A percentile compares a stretch with the other conserved stretches of the same genome.
Evolutionary conservation across 1,139 yeast species (phyloP).

Genomic region (Petasospora rhodanensis): DNA sequence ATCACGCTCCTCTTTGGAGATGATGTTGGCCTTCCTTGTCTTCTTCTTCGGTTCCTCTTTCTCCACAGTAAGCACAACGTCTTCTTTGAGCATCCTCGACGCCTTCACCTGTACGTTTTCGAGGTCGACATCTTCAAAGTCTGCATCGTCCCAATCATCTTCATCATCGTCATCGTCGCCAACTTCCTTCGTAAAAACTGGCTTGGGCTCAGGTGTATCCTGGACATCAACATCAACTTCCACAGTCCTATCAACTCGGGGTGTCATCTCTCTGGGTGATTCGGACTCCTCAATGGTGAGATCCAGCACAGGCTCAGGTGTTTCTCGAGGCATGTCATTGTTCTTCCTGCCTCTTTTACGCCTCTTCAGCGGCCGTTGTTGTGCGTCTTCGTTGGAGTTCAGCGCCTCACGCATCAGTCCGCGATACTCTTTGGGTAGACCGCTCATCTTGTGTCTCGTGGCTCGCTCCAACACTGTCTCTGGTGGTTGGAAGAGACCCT

Average conservation of each 20-base stretch:
- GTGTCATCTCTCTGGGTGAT: background rate
- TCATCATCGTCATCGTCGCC: slow-evolving; percentile 23
- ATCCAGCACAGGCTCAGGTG: slow-evolving; percentile 29
- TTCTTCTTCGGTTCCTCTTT: slow-evolving; percentile 25
- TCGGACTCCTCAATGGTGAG: background rate
- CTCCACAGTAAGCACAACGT: slow-evolving; percentile 25
- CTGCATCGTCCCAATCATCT: slow-evolving; percentile 23
- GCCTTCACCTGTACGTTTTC: slow-evolving; percentile 29
- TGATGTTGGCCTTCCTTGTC: slow-evolving; percentile 30
- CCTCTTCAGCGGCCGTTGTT: slow-evolving; percentile 25
- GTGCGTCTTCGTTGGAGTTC: slow-evolving; percentile 1
- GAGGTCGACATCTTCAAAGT: slow-evolving; percentile 36
- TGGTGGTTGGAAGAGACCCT: too few relatives aligned
- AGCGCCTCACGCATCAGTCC: slow-evolving; percentile 34
- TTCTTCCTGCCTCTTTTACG: slow-evolving; percentile 13
- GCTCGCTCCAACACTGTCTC: too few relatives aligned
- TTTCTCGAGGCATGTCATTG: background rate
- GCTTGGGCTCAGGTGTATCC: slow-evolving; percentile 18
- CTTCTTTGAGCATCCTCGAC: slow-evolving; percentile 17
- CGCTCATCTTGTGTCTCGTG: too few relatives aligned
- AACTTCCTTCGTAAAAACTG: slow-evolving; percentile 7
- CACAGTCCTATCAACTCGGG: background rate
- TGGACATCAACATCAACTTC: slow-evolving; percentile 34
- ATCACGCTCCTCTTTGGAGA: slow-evolving; percentile 51
- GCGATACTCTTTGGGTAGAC: slow-evolving; percentile 34